Percentiles rank a stretch among this genome's conserved stretches.
These are phyloP conservation scores for Collybia sp. DNA, from an alignment of 768 basidiomycete genomes.

Conservation along the genomic window DNA sequence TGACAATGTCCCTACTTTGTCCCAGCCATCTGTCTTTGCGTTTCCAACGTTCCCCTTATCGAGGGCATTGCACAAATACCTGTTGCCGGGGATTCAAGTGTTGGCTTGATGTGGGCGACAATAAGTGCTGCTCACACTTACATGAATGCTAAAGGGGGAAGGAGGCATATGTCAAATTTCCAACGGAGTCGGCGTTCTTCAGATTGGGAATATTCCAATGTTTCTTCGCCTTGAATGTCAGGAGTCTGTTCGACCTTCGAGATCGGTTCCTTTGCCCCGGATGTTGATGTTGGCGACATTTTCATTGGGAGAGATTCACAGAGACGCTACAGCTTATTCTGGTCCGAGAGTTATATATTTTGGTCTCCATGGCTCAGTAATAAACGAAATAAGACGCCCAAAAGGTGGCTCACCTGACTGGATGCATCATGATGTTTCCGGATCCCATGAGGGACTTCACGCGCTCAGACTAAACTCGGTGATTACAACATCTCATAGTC, in stretches of 20 bases:
- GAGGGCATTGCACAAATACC: conserved; percentile 45
- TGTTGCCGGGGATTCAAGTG: conserved; percentile 5
- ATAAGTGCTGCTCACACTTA: conserved; percentile 9
- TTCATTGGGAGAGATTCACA: too few species aligned
- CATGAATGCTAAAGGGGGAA: conserved; percentile 42
- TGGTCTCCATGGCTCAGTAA: too few species aligned
- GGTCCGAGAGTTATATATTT: too few species aligned
- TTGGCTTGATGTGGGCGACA: neutral
- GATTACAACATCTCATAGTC: too few species aligned
- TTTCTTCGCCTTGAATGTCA: neutral
- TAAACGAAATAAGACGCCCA: too few species aligned
- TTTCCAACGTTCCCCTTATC: conserved; percentile 49
- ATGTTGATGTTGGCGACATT: neutral
- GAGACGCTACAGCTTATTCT: too few species aligned
- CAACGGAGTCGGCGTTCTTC: conserved; percentile 28
- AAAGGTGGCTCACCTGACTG: too few species aligned
- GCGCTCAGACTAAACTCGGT: too few species aligned
- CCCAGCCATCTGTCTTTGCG: conserved; percentile 49
- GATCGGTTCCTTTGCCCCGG: neutral
- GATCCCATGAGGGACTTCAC: too few species aligned
- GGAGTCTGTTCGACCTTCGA: neutral
- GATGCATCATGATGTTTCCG: too few species aligned
- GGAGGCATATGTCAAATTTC: conserved; percentile 36
- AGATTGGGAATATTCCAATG: conserved; percentile 12
- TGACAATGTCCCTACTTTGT: conserved; percentile 25